Conservation (phyloP, 495 filamentous ascomycete species). For the Neurospora sp. region DNA sequence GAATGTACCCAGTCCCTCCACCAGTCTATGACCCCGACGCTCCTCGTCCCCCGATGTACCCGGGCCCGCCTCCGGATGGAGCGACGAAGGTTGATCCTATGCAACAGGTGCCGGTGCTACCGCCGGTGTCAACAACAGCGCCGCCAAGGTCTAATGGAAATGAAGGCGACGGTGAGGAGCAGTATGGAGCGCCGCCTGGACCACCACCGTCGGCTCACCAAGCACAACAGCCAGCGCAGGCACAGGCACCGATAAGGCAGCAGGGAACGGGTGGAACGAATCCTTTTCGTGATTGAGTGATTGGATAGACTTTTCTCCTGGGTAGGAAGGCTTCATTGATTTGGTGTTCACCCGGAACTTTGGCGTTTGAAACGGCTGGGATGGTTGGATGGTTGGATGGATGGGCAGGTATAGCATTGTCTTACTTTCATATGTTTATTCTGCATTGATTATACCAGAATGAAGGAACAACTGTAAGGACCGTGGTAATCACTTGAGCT, state of each 20-base stretch:
- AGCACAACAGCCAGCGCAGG: slow-evolving; percentile 12
- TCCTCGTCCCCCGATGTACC: slow-evolving; percentile 43
- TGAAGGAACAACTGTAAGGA: neutral
- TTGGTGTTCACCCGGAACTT: neutral
- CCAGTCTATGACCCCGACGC: slow-evolving; percentile 38
- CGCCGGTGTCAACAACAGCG: slow-evolving; percentile 6
- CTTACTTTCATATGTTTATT: neutral
- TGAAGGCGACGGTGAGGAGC: slow-evolving; percentile 1
- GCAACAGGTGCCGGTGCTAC: slow-evolving; percentile 24
- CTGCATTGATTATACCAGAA: neutral
- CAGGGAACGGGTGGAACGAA: slow-evolving; percentile 16
- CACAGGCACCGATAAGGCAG: slow-evolving; percentile 10
- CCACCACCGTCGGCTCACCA: slow-evolving; percentile 23
- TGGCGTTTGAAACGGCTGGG: neutral
- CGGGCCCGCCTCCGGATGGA: slow-evolving; percentile 39
- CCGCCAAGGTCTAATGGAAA: slow-evolving; percentile 13
- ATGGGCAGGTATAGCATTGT: neutral
- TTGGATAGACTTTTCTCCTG: neutral
- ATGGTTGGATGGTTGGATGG: neutral
- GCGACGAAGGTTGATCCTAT: slow-evolving; percentile 47
- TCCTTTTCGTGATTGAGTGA: slow-evolving; percentile 11
- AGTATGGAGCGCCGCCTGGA: slow-evolving; percentile 34
- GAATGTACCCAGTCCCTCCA: slow-evolving; percentile 50
- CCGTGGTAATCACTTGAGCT: neutral
- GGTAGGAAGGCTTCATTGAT: too few relatives aligned